Percentiles rank a stretch among this genome's conserved stretches.
phyloP scores from a whole-genome alignment of 2,329 filamentous ascomycete species.

The Tolypocladium tundrense region DNA sequence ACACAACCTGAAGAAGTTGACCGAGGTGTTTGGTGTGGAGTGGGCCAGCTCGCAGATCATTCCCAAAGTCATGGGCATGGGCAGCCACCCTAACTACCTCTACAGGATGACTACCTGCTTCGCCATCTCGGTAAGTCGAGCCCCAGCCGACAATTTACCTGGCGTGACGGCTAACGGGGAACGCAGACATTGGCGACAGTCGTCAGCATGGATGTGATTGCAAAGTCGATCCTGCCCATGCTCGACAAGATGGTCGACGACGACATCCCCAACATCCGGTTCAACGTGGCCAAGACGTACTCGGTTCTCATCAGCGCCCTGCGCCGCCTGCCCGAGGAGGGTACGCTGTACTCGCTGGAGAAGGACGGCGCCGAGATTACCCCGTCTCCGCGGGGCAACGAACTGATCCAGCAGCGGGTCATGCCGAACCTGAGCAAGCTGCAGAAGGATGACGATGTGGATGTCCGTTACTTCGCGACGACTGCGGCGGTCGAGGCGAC shows the following conservation, averaged over 20 bases:
- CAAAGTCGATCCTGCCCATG: slow-evolving; percentile 88
- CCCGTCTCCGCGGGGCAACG: slow-evolving; percentile 62
- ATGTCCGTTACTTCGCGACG: slow-evolving; percentile 95
- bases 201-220: slow-evolving; percentile 86
- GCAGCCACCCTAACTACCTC: slow-evolving; percentile 94
- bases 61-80: slow-evolving; percentile 97
- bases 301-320: slow-evolving; percentile 82
- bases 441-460: slow-evolving; percentile 94
- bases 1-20: slow-evolving; percentile 95
- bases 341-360: slow-evolving; percentile 76
- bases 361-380: slow-evolving; percentile 56
- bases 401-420: slow-evolving; percentile 78
- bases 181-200: slow-evolving; percentile 81
- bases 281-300: slow-evolving; percentile 99
- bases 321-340: slow-evolving; percentile 79
- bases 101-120: slow-evolving; percentile 99
- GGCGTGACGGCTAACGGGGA: neutral
- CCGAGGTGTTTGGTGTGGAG: slow-evolving; percentile 94
- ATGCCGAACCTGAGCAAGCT: slow-evolving; percentile 88
- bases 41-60: slow-evolving; percentile 97
- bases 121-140: slow-evolving; percentile 75
- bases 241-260: slow-evolving; percentile 88
- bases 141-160: neutral
- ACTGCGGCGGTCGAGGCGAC: slow-evolving; percentile 61
- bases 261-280: slow-evolving; percentile 97